Evolutionary conservation across 768 basidiomycete species (phyloP), one percentile per base, ranked within the genome.

Genomic region (Naganishia randhawae): DNA sequence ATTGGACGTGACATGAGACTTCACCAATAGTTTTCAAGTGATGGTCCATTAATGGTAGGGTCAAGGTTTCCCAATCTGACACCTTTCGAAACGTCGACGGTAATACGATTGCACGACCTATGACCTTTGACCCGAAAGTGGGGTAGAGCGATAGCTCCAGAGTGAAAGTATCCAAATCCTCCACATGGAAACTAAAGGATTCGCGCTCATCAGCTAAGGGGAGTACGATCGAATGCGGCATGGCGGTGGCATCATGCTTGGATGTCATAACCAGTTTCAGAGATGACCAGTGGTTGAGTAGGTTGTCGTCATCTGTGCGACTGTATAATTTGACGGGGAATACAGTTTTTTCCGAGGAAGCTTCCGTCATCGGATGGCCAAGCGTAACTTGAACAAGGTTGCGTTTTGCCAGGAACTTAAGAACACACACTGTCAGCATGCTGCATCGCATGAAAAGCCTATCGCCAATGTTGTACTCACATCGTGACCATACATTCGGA

Each of bases 261-360:
- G 92, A 88, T 4, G 94, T 93, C 85, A 99, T 91, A 67, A 98
- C 93, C 72, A 99, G 84, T 80, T 96, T 98, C 72, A 99, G 84
- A 8, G 92, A 89, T 2, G 91, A 88, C 70, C 81, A 79, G 10
- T 77, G 75, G 51, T 81, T 78, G 1, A 80, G 76, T 10, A 71
- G 72, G 14, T 76, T 71, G 25, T 76, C 77, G 65, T 79, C 74
- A 51, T 80, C 78, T 33, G 75, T 73, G 11, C 78, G 75, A 33
- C 74, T 85, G 86, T 71, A 94, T 84, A 74, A 84, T 79, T 70
- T 80, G 79, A 82, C 71, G 62, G 79, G 71, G 68, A 80, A 66
- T 80, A 82, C 66, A 75, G 75, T 71, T 16, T 74, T 63, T 42
- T 75, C 79, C 19, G 65, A 67, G 9, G 76, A 66, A 19, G 74